Evolutionary conservation across 2,329 filamentous ascomycete genomes (phyloP).

Genomic region (Podosphaera fusca): DNA sequence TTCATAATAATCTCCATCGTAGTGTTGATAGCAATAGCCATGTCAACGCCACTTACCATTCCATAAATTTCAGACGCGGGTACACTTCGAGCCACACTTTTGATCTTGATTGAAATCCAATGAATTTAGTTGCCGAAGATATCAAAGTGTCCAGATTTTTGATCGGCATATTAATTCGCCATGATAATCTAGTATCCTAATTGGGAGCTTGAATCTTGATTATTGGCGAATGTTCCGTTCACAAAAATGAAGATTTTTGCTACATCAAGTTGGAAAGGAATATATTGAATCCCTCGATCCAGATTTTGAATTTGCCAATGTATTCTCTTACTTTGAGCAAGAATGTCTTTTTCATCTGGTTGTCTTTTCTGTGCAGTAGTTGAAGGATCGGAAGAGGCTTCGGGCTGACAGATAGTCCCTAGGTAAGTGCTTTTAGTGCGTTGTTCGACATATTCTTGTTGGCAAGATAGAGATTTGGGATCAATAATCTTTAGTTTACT

Average conservation of each 20-base stretch:
- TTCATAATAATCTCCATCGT: too few species aligned
- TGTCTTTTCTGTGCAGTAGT: not conserved
- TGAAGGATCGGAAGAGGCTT: too few species aligned
- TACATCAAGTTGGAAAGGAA: too few species aligned
- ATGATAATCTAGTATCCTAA: not conserved
- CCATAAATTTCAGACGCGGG: not conserved
- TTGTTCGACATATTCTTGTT: not conserved
- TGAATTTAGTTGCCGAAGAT: not conserved
- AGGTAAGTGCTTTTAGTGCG: too few species aligned
- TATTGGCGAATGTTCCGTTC: too few species aligned
- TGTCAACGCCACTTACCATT: too few species aligned
- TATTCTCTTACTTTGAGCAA: constrained; percentile 4
- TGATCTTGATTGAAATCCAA: not conserved
- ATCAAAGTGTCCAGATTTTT: not conserved
- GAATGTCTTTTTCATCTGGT: not conserved
- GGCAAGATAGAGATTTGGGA: not conserved
- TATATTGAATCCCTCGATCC: not conserved
- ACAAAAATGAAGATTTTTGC: too few species aligned
- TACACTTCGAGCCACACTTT: not conserved
- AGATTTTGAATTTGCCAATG: constrained; percentile 3
- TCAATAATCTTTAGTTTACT: not conserved
- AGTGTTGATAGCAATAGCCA: too few species aligned
- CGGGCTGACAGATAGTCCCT: too few species aligned
- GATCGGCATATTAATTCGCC: not conserved
- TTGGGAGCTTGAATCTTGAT: too few species aligned